Conservation (phyloP, 768 basidiomycete species). For the Russula olivacea region DNA sequence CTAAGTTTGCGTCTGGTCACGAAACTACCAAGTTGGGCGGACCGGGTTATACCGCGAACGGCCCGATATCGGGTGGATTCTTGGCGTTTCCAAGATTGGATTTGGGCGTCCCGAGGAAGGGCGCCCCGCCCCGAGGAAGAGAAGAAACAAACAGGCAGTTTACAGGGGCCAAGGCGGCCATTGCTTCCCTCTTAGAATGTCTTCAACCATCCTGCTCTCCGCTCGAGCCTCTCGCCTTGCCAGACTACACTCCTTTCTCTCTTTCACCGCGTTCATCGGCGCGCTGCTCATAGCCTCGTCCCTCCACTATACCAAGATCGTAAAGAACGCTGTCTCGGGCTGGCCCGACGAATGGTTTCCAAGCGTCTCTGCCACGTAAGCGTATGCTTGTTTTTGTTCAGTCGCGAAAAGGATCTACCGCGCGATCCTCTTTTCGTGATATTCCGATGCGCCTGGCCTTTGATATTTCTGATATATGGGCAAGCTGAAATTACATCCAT, state of each 20-base stretch:
- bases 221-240: constrained; percentile 52
- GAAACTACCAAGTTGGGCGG: too few relatives aligned
- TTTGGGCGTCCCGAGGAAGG: too few relatives aligned
- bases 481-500: not conserved
- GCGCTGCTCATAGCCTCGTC: constrained; percentile 60
- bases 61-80: too few relatives aligned
- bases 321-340: constrained; percentile 75
- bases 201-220: constrained; percentile 20
- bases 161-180: not conserved
- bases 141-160: too few relatives aligned
- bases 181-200: not conserved
- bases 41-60: not conserved
- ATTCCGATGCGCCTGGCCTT: not conserved
- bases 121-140: not conserved
- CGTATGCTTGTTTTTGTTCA: constrained; percentile 11
- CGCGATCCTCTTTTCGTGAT: not conserved
- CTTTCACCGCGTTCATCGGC: constrained; percentile 54
- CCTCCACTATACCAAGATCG: constrained; percentile 78
- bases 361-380: constrained; percentile 79
- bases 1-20: too few relatives aligned
- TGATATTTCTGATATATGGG: not conserved
- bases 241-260: constrained; percentile 58
- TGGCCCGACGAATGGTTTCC: constrained; percentile 91
- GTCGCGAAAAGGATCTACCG: not conserved
- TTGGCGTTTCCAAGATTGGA: too few relatives aligned